Evolutionary conservation across 768 basidiomycete genomes (phyloP).

Genomic region (Suillus subalutaceus): DNA sequence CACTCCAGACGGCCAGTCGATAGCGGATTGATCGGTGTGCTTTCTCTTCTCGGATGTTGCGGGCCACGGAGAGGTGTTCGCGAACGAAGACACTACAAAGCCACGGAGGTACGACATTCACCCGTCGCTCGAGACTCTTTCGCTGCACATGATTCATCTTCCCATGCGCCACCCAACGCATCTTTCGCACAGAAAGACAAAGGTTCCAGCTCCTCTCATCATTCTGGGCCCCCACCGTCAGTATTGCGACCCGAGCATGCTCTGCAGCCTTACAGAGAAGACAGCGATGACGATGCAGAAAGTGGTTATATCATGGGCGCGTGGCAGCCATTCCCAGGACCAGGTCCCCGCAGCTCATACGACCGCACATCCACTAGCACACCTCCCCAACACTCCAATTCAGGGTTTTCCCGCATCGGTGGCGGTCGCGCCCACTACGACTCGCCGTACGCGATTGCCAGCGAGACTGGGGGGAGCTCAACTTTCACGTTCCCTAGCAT

Average conservation of each 20-base stretch:
- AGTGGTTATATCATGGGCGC: slow-evolving; percentile 90
- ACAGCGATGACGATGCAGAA: slow-evolving; percentile 71
- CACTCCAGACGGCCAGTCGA: slow-evolving; percentile 78
- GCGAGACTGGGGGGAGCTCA: slow-evolving; percentile 43
- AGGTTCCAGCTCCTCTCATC: slow-evolving; percentile 36
- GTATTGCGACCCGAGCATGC: slow-evolving; percentile 83
- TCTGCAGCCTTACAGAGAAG: slow-evolving; percentile 72
- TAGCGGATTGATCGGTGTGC: slow-evolving; percentile 85
- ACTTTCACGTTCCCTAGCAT: slow-evolving; percentile 70
- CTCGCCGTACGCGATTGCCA: slow-evolving; percentile 77
- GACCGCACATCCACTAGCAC: slow-evolving; percentile 32
- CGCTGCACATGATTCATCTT: slow-evolving; percentile 44
- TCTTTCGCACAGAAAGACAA: slow-evolving; percentile 32
- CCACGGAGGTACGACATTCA: slow-evolving; percentile 24
- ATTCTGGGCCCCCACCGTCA: slow-evolving; percentile 62
- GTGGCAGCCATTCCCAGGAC: slow-evolving; percentile 77
- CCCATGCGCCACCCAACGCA: slow-evolving; percentile 48
- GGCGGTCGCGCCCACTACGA: slow-evolving; percentile 89
- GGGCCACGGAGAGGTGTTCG: slow-evolving; percentile 47
- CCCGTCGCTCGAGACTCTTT: slow-evolving; percentile 25
- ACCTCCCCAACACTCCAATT: slow-evolving; percentile 34
- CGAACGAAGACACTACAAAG: slow-evolving; percentile 27
- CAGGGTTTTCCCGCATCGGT: slow-evolving; percentile 85
- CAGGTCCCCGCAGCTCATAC: slow-evolving; percentile 26
- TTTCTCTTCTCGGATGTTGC: slow-evolving; percentile 70